phyloP scores from a whole-genome alignment of 306 rosid genomes.

The Canavalia ensiformis region DNA sequence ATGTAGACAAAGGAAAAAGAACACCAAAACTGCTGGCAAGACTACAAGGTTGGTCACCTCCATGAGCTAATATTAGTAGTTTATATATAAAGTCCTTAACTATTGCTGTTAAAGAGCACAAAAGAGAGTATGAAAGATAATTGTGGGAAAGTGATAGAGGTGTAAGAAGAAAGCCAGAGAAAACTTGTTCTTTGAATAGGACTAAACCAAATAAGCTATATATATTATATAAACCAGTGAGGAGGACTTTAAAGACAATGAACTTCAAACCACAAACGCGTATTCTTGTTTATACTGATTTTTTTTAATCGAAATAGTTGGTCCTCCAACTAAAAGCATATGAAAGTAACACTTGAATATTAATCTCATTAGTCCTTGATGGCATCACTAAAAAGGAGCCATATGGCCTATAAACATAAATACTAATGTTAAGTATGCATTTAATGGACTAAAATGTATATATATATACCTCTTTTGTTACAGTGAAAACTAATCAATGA shows the following conservation, averaged over 20 bases:
- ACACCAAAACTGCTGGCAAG: slow-evolving; percentile 44
- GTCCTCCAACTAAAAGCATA: neutral
- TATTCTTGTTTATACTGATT: neutral
- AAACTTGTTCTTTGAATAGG: slow-evolving; percentile 8
- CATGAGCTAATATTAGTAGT: slow-evolving; percentile 33
- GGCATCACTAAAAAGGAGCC: neutral
- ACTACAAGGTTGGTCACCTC: slow-evolving; percentile 42
- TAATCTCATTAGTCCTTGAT: neutral
- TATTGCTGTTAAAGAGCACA: neutral
- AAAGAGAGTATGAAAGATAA: neutral
- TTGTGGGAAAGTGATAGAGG: slow-evolving; percentile 12
- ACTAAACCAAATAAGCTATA: neutral
- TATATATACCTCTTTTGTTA: neutral
- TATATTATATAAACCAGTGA: neutral
- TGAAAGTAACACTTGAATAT: neutral
- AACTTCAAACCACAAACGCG: neutral
- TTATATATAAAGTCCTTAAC: neutral
- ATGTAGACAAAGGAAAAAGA: slow-evolving; percentile 40
- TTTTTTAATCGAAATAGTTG: neutral
- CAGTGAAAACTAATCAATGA: neutral
- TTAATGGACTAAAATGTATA: neutral
- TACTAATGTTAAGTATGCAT: neutral
- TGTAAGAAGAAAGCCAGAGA: neutral
- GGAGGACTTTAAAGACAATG: neutral
- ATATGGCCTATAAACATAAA: neutral